Evolutionary conservation across 2,329 filamentous ascomycete species (phyloP), one percentile per base, ranked within the genome.

Genomic region (Diplocarpon mali): DNA sequence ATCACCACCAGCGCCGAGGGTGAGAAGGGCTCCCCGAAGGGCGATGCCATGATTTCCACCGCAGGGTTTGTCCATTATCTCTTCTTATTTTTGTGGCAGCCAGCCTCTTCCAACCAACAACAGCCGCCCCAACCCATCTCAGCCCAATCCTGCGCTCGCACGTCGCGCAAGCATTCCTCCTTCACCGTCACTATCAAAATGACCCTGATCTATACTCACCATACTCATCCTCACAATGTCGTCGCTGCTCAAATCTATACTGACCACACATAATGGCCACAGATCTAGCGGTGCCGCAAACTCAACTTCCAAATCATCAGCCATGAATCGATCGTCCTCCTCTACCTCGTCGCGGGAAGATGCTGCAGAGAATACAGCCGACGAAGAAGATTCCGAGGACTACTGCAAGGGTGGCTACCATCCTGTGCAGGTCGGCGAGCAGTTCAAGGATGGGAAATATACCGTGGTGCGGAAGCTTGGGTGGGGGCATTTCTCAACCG

Each of bases 381-480:
- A 96, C 64, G 92, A 98, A 69, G 92, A 98, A 68, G 92, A 98
- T 67, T 95, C 87, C 38, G 90, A 96, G 67, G 92, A 98, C 67
- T 98, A 98, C 71, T 95, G 90, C 76, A 96, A 96, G 69, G 92
- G 92, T 60, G 92, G 92, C 49, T 98, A 96, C 66, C 92, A 98
- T 63, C 92, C 92, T 2, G 92, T 98, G 40, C 76, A 80, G 58
- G 83, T 96, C 49, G 92, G 92, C 58, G 92, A 98, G 69, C 84
- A 88, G 61, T 96, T 95, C 76, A 96, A 96, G 65, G 87, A 96
- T 64, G 89, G 87, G 57, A 90, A 86, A 69, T 98, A 98, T 68
- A 92, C 89, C 13, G 81, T 96, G 47, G 85, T 96, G 65, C 84
- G 89, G 68, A 96, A 96, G 71, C 75, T 96, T 42, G 90, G 90